Base-by-base conservation (phyloP, 2,329 filamentous ascomycete genomes). In the Exophiala spinifera region DNA sequence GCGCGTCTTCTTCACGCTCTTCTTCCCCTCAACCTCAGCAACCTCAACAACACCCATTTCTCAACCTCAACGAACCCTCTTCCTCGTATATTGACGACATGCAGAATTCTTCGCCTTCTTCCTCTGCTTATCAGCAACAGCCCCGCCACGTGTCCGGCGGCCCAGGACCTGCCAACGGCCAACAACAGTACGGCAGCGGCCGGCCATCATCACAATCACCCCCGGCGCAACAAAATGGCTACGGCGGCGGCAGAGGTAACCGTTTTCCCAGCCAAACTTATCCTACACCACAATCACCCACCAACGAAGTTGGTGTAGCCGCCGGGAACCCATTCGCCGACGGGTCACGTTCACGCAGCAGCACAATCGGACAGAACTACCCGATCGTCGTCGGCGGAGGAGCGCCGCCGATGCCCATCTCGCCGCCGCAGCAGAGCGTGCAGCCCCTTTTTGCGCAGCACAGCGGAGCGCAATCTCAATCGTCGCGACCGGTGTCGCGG, bases 391-490 rank as follows among this genome's bases (percentile, higher is more conserved):
- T 59, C 40, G 21, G 45, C 21, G 34, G 34, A 7, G 23, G 20
- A 20, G 43, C 40, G 25, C 57, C 57, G n/a, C 54, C 57, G 6
- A 55, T 60, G 55, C 57, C 57, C 40, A 53, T 23, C 17, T 60
- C 57, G n/a, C 51, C 55, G 19, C 55, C 57, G 8, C 46, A 40
- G 17, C 57, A 57, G 34, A 50, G 43, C n/a, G 40, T 51, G 3
- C 61, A 63, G 39, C 61, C 59, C 14, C 55, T 63, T 7, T 57
- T 63, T 34, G 55, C 59, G 10, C 60, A 63, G 36, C 62, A 63
- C 45, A 54, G 52, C 15, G 61, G 59, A 44, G 46, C 47, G 5
- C 50, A 55, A 21, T 40, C 47, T 3, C 50, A 55, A 21, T 40
- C 42, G 8, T 60, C 62, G n/a, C 61, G 62, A 11, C 62, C 61